Percentiles rank a stretch among this genome's conserved stretches.
Evolutionary conservation across 805 yeast genomes (phyloP).

Genomic region (Yamadazyma insecticola): DNA sequence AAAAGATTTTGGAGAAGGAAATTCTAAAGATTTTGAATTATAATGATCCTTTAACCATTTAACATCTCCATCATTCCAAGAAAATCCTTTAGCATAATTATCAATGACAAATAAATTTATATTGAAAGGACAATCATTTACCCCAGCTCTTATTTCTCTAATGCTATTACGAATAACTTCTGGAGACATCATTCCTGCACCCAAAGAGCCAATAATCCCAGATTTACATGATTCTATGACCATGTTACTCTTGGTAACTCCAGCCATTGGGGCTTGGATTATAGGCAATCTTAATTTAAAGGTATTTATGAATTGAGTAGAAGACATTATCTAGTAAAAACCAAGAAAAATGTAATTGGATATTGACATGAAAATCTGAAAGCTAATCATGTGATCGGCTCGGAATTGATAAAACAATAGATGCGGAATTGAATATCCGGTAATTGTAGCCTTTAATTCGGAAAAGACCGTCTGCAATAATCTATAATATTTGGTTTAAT

Average conservation of each 20-base stretch:
- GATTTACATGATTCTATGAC: constrained; percentile 37
- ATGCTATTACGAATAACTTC: constrained; percentile 5
- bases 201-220: constrained; percentile 52
- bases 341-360: too few relatives aligned
- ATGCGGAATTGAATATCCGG: too few relatives aligned
- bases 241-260: constrained; percentile 41
- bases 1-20: constrained; percentile 24
- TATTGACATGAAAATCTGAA: too few relatives aligned
- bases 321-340: too few relatives aligned
- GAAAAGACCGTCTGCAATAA: too few relatives aligned
- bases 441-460: too few relatives aligned
- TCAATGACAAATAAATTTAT: constrained; percentile 42
- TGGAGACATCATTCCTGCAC: constrained; percentile 21
- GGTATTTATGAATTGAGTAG: constrained; percentile 7
- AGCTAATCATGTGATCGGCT: too few relatives aligned
- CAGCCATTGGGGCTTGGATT: constrained; percentile 61
- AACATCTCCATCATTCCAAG: constrained; percentile 12
- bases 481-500: too few relatives aligned
- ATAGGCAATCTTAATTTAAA: constrained; percentile 39
- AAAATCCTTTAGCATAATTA: too few relatives aligned
- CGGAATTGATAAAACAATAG: too few relatives aligned
- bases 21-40: constrained; percentile 6
- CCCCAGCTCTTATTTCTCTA: constrained; percentile 10
- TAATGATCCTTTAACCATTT: constrained; percentile 12
- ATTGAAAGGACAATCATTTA: constrained; percentile 25